Evolutionary conservation across 1,139 yeast species (phyloP).

Genomic region (Lodderomyces margitis): DNA sequence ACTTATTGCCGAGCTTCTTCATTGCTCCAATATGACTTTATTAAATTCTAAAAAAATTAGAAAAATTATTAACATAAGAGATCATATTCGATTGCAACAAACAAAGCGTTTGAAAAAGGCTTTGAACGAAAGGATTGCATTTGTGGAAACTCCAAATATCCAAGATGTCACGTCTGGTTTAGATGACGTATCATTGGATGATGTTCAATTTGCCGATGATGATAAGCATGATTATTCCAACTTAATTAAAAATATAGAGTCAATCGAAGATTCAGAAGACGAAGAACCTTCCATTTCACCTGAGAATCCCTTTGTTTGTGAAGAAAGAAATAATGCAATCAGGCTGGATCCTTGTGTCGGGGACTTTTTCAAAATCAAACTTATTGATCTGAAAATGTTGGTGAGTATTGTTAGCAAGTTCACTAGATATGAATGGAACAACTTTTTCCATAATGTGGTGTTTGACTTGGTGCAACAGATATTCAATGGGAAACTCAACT

Average conservation of each 20-base stretch:
- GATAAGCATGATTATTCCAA: conserved; percentile 13
- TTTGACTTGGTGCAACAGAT: conserved; percentile 50
- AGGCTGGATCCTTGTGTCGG: conserved; percentile 42
- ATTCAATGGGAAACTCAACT: conserved; percentile 48
- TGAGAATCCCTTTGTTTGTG: conserved; percentile 48
- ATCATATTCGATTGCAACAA: conserved; percentile 34
- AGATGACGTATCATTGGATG: conserved; percentile 41
- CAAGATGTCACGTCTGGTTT: conserved; percentile 35
- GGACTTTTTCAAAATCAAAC: conserved; percentile 42
- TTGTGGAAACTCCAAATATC: conserved; percentile 15
- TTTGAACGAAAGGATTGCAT: conserved; percentile 26
- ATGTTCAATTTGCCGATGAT: conserved; percentile 20
- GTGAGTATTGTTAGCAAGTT: conserved; percentile 35
- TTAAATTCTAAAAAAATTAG: conserved; percentile 41
- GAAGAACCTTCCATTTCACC: conserved; percentile 48
- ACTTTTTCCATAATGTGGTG: conserved; percentile 50
- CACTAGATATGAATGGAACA: conserved; percentile 46
- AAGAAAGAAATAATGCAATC: conserved; percentile 32
- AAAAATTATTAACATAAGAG: conserved; percentile 35
- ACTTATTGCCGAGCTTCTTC: conserved; percentile 45
- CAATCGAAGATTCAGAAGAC: conserved; percentile 43
- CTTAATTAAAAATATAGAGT: conserved; percentile 21
- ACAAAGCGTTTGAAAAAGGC: conserved; percentile 32
- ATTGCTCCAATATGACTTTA: conserved; percentile 50
- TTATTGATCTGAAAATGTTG: conserved; percentile 41